phyloP scores from a whole-genome alignment of 352 stramenopile genomes.

The Peronospora belbahrii region DNA sequence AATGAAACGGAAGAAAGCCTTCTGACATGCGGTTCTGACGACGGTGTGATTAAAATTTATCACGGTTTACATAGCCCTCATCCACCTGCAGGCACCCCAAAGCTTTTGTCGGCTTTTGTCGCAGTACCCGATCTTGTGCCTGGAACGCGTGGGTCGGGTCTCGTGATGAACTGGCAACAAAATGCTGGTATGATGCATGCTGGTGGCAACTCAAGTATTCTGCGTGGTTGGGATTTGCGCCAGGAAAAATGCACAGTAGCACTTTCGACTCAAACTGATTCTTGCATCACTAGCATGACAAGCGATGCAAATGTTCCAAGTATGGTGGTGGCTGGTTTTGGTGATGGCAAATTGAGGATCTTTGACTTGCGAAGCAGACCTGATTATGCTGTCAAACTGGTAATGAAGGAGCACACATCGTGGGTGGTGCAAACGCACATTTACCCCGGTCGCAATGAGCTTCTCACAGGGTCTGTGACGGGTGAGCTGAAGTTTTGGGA shows the following conservation, averaged over 20 bases:
- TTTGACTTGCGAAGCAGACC: slow-evolving; percentile 89
- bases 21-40: slow-evolving; percentile 92
- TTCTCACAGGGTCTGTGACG: slow-evolving; percentile 91
- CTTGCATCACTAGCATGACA: slow-evolving; percentile 86
- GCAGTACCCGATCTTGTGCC: slow-evolving; percentile 89
- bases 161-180: slow-evolving; percentile 96
- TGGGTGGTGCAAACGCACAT: slow-evolving; percentile 93
- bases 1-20: slow-evolving; percentile 92
- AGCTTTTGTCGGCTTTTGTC: slow-evolving; percentile 89
- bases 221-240: slow-evolving; percentile 93
- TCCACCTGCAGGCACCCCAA: slow-evolving; percentile 36
- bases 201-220: slow-evolving; percentile 87
- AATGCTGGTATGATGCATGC: slow-evolving; percentile 84
- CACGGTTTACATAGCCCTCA: slow-evolving; percentile 71
- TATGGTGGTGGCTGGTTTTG: slow-evolving; percentile 88
- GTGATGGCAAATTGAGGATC: slow-evolving; percentile 90
- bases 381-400: slow-evolving; percentile 57
- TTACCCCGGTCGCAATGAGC: slow-evolving; percentile 71
- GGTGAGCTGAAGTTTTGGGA: slow-evolving; percentile 98
- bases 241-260: slow-evolving; percentile 82
- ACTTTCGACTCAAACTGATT: slow-evolving; percentile 85
- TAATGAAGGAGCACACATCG: slow-evolving; percentile 87
- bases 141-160: slow-evolving; percentile 85
- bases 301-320: slow-evolving; percentile 66
- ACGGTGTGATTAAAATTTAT: slow-evolving; percentile 95